These are phyloP conservation scores for Scenedesmus sp. DNA, from an alignment of 163 green algal genomes.

Conservation along the genomic window DNA sequence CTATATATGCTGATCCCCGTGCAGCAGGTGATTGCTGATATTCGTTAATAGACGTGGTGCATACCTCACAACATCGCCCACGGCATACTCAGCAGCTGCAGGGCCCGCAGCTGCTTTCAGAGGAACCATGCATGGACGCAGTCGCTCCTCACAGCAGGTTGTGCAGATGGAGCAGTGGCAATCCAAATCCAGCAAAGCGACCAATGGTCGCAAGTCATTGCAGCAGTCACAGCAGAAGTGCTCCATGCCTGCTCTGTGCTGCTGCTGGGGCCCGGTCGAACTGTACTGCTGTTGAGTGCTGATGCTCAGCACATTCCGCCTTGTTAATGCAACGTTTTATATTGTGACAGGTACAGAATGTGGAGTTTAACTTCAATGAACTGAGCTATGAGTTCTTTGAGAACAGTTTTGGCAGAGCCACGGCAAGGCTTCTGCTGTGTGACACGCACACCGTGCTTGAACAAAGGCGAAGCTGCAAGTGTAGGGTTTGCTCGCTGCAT, in stretches of 20 bases:
- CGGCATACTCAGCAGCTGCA: neutral
- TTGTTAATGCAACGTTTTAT: no score
- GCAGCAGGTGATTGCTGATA: neutral
- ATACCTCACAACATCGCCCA: slow-evolving; percentile 7
- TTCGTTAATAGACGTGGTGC: neutral
- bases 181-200: neutral
- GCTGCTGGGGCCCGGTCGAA: neutral
- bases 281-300: neutral
- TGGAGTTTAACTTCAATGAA: no score
- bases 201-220: neutral
- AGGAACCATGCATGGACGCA: neutral
- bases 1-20: no score
- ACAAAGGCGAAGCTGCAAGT: neutral
- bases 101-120: neutral
- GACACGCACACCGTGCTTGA: neutral
- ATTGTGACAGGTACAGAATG: no score
- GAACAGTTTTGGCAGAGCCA: neutral
- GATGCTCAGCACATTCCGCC: neutral
- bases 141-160: slow-evolving; percentile 13
- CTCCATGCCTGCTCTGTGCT: neutral
- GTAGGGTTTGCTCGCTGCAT: neutral
- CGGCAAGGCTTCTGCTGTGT: neutral
- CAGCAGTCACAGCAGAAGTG: slow-evolving; percentile 22
- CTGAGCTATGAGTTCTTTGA: neutral
- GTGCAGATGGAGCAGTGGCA: slow-evolving; percentile 27